Conservation (phyloP, 305 asterid species). For the Fraxinus sp. region DNA sequence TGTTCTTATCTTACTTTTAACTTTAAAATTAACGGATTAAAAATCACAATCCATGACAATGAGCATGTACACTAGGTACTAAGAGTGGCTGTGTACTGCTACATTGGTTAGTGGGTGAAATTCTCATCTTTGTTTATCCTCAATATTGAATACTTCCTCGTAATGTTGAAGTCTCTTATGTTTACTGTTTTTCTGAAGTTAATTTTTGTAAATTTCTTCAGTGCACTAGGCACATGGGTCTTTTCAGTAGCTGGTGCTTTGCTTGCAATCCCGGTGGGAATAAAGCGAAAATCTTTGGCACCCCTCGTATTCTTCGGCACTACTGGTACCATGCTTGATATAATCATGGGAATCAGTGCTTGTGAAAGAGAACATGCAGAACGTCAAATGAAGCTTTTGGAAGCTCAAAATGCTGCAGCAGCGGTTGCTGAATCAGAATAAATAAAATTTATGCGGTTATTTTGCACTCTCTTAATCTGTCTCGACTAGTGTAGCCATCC, state of each 20-base stretch:
- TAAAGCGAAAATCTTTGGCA: conserved; percentile 69
- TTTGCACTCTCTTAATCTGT: background rate
- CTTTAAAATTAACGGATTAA: background rate
- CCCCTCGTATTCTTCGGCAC: conserved; percentile 93
- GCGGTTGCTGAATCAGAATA: conserved; percentile 38
- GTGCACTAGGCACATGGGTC: conserved; percentile 93
- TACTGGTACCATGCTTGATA: conserved; percentile 90
- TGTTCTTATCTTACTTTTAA: background rate
- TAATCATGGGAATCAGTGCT: conserved; percentile 80
- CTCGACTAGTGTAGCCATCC: background rate
- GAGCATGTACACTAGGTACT: background rate
- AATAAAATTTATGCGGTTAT: background rate
- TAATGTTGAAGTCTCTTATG: background rate
- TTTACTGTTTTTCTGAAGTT: background rate
- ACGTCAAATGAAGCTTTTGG: conserved; percentile 69
- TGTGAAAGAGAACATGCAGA: conserved; percentile 92
- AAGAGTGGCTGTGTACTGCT: background rate
- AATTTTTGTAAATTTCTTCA: conserved; percentile 29
- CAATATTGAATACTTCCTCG: background rate
- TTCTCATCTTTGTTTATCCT: background rate
- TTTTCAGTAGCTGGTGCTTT: conserved; percentile 83
- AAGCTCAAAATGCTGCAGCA: conserved; percentile 47
- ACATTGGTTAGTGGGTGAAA: background rate
- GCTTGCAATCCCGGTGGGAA: conserved; percentile 85
- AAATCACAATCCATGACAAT: background rate